phyloP scores from a whole-genome alignment of 768 basidiomycete species.

The Cystofilobasidium capitatum region DNA sequence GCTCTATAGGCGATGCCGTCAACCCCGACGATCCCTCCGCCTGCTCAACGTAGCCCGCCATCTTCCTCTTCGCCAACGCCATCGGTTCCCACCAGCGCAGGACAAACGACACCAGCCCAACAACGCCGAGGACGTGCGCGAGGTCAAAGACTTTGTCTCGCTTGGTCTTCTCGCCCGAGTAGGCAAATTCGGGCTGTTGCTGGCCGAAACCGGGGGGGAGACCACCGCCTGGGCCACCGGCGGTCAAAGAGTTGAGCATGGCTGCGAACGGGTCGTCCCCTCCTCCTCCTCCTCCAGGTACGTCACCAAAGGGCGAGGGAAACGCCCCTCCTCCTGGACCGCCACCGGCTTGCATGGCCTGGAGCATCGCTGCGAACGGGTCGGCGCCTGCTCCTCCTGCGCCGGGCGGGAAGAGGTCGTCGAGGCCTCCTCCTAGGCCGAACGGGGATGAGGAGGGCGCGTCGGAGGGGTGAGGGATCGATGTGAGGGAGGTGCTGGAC shows the following conservation, averaged over 20 bases:
- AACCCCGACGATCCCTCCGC: slow-evolving; percentile 9
- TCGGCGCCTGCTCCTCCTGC: background rate
- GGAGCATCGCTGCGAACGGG: slow-evolving; percentile 16
- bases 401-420: background rate
- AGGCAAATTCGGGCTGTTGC: background rate
- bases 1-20: slow-evolving; percentile 3
- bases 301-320: background rate
- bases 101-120: slow-evolving; percentile 32
- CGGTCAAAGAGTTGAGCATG: background rate
- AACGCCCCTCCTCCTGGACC: slow-evolving; percentile 3
- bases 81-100: slow-evolving; percentile 39
- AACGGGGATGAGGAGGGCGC: background rate
- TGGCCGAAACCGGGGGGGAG: slow-evolving; percentile 4
- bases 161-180: slow-evolving; percentile 26
- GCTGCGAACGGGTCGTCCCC: slow-evolving; percentile 1
- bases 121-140: slow-evolving; percentile 34
- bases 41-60: slow-evolving; percentile 19
- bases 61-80: slow-evolving; percentile 7
- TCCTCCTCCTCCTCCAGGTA: background rate
- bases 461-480: background rate
- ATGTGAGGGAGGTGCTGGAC: background rate
- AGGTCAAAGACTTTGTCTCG: slow-evolving; percentile 34
- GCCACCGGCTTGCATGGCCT: slow-evolving; percentile 21
- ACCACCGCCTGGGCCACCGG: slow-evolving; percentile 8
- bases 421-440: background rate